A percentile compares a stretch with the other conserved stretches of the same genome.
Evolutionary conservation across 805 yeast genomes (phyloP).

Genomic region (Jamesozyma hellenica): DNA sequence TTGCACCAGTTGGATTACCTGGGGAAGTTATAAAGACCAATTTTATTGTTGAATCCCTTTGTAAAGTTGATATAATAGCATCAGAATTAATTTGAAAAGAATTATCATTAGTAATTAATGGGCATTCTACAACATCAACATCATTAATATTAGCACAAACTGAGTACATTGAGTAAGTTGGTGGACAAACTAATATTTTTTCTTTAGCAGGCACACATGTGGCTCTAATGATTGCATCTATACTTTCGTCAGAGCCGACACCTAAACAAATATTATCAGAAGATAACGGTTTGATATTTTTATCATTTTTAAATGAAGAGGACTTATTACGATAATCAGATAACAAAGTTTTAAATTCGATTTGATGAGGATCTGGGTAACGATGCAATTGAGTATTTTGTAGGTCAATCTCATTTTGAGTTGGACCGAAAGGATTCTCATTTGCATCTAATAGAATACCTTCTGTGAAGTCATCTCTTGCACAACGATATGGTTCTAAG

Average conservation of each 20-base stretch:
- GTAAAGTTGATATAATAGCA: constrained; percentile 41
- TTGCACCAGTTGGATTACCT: constrained; percentile 87
- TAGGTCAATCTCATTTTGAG: constrained; percentile 36
- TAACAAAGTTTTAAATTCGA: constrained; percentile 59
- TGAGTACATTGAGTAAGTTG: constrained; percentile 95
- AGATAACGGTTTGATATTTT: constrained; percentile 27
- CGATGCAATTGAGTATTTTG: constrained; percentile 62
- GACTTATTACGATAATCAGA: constrained; percentile 56
- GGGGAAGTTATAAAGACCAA: constrained; percentile 84
- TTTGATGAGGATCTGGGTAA: constrained; percentile 95
- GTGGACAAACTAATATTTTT: constrained; percentile 79
- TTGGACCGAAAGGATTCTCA: constrained; percentile 90
- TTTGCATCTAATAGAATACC: constrained; percentile 92
- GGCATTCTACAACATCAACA: constrained; percentile 64
- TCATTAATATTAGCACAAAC: constrained; percentile 89
- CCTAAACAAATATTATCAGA: constrained; percentile 80
- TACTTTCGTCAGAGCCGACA: constrained; percentile 95
- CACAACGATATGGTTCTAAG: constrained; percentile 90
- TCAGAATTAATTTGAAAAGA: constrained; percentile 56
- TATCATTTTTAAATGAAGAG: constrained; percentile 12
- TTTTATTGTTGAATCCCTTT: constrained; percentile 54
- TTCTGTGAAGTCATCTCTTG: constrained; percentile 85
- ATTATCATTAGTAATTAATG: constrained; percentile 45
- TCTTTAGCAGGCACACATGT: constrained; percentile 75
- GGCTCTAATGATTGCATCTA: constrained; percentile 79